These are phyloP conservation scores for Tremellales sp. DNA, from an alignment of 1,284 basidiomycete genomes.

Conservation along the genomic window DNA sequence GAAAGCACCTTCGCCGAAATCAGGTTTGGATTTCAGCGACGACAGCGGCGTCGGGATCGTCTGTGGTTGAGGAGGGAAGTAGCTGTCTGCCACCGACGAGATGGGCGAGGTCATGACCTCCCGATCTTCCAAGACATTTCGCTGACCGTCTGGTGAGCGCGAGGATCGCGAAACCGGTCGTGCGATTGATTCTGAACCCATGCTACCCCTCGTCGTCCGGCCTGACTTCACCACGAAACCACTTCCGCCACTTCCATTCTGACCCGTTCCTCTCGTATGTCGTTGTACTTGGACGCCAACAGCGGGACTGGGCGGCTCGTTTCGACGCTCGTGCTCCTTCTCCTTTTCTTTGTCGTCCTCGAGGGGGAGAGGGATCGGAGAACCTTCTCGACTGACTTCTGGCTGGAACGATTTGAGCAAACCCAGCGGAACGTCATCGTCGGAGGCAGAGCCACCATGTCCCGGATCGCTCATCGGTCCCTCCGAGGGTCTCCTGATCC, in stretches of 20 bases:
- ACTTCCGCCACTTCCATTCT: neutral
- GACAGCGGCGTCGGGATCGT: neutral
- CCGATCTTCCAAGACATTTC: no score
- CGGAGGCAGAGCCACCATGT: conserved; percentile 6
- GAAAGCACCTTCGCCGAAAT: conserved; percentile 3
- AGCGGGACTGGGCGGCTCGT: neutral
- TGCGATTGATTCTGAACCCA: neutral
- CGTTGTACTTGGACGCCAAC: neutral
- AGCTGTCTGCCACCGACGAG: conserved; percentile 8
- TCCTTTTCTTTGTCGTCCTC: no score
- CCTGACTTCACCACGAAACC: conserved; percentile 1
- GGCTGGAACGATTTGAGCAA: conserved; percentile 16
- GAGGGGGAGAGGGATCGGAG: no score
- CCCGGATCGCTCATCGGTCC: conserved; percentile 16
- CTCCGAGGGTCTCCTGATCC: conserved; percentile 35
- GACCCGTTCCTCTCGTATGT: conserved; percentile 2
- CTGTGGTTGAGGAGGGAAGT: conserved; percentile 4
- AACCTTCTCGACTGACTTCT: neutral
- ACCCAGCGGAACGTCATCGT: conserved; percentile 39
- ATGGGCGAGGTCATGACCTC: conserved; percentile 1
- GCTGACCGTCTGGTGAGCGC: no score
- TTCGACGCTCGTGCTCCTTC: no score
- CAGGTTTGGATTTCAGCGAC: conserved; percentile 2
- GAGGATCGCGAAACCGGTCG: no score
- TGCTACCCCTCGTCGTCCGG: neutral